Conservation (phyloP, 179 eudicot genomes). For the Carnegiea gigantea region DNA sequence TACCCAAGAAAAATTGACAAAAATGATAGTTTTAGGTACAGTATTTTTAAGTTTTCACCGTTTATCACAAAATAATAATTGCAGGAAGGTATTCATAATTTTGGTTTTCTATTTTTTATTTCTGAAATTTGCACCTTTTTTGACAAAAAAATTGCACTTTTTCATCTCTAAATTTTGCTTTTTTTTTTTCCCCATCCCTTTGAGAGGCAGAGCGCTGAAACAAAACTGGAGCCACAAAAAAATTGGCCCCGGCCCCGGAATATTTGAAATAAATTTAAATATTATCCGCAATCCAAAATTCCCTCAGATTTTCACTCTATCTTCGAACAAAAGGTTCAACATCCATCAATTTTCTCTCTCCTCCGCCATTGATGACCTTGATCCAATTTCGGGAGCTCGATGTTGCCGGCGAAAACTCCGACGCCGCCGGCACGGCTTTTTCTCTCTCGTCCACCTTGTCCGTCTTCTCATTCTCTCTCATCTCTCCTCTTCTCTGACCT, state of each 20-base stretch:
- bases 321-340: neutral
- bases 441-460: conserved; percentile 16
- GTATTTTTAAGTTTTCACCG: too few relatives aligned
- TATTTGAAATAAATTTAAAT: conserved; percentile 20
- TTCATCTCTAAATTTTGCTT: neutral
- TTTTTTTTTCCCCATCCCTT: too few relatives aligned
- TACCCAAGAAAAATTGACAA: neutral
- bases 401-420: conserved; percentile 26
- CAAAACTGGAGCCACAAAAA: conserved; percentile 14
- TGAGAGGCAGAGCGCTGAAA: neutral
- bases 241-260: conserved; percentile 10
- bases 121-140: neutral
- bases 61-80: neutral
- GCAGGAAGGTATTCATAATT: too few relatives aligned
- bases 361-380: conserved; percentile 17
- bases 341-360: conserved; percentile 2
- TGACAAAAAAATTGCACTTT: too few relatives aligned
- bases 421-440: conserved; percentile 19
- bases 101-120: too few relatives aligned
- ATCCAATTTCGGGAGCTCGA: conserved; percentile 11
- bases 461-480: neutral
- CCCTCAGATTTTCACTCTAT: neutral
- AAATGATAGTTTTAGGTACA: neutral
- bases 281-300: conserved; percentile 17
- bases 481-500: conserved; percentile 24